Conservation (phyloP, 352 stramenopile species). For the Pythium volutum region DNA sequence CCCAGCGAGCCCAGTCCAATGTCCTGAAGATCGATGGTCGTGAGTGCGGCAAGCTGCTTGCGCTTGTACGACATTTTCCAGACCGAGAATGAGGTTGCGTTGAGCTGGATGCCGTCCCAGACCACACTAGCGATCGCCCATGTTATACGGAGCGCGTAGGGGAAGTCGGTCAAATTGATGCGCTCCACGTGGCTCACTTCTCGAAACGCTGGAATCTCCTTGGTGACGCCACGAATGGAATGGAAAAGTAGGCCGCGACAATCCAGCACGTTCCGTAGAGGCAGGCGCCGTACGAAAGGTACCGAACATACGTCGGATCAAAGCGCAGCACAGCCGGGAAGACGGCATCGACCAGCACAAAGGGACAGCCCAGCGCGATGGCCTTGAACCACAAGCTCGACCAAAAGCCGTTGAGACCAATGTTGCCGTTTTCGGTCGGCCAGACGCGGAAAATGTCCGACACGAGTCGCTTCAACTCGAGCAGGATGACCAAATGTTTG, state of each 20-base stretch:
- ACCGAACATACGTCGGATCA: slow-evolving; percentile 4
- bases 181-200: slow-evolving; percentile 31
- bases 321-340: slow-evolving; percentile 14
- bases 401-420: slow-evolving; percentile 34
- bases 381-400: slow-evolving; percentile 30
- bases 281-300: slow-evolving; percentile 26
- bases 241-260: slow-evolving; percentile 24
- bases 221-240: slow-evolving; percentile 20
- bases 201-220: slow-evolving; percentile 31
- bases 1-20: slow-evolving; percentile 24
- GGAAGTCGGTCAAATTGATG: slow-evolving; percentile 33
- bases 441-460: slow-evolving; percentile 32
- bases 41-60: slow-evolving; percentile 28
- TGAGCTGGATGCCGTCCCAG: slow-evolving; percentile 39
- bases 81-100: slow-evolving; percentile 37
- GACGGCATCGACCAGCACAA: slow-evolving; percentile 27
- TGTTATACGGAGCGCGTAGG: slow-evolving; percentile 36
- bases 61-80: slow-evolving; percentile 35
- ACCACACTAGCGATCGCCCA: slow-evolving; percentile 33
- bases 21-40: slow-evolving; percentile 32
- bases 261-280: slow-evolving; percentile 31
- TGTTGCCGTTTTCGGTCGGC: slow-evolving; percentile 36
- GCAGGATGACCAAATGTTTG: slow-evolving; percentile 27
- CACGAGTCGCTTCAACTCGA: slow-evolving; percentile 24
- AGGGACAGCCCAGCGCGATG: slow-evolving; percentile 23